A percentile compares a stretch with the other conserved stretches of the same genome.
Conservation (phyloP, 805 yeast genomes). For the Clavispora vitiphila region DNA sequence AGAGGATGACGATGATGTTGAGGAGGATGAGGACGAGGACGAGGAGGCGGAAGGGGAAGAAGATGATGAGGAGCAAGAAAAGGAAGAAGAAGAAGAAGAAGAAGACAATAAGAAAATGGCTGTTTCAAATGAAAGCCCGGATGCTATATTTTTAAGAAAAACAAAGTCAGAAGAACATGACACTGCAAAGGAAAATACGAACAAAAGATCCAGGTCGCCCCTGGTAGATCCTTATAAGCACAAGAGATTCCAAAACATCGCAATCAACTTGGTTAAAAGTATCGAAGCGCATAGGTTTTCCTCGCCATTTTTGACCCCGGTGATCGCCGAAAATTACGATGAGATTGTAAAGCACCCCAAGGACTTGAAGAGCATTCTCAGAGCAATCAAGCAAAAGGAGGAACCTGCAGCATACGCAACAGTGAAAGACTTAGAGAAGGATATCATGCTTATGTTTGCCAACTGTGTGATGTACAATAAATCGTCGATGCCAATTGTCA, state of each 20-base stretch:
- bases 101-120: background rate
- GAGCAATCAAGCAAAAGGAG: constrained; percentile 43
- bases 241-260: constrained; percentile 57
- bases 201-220: constrained; percentile 21
- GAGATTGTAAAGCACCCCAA: constrained; percentile 57
- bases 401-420: constrained; percentile 42
- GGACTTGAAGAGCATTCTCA: constrained; percentile 60
- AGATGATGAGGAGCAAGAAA: constrained; percentile 6
- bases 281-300: constrained; percentile 69
- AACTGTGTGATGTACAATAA: constrained; percentile 81
- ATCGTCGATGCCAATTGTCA: constrained; percentile 55
- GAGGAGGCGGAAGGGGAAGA: constrained; percentile 5
- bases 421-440: constrained; percentile 60
- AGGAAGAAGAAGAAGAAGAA: constrained; percentile 6
- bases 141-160: background rate
- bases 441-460: constrained; percentile 72
- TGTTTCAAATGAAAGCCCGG: too few species aligned
- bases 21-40: constrained; percentile 3
- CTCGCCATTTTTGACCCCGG: constrained; percentile 69
- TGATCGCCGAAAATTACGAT: constrained; percentile 67
- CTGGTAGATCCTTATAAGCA: constrained; percentile 10
- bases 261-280: constrained; percentile 57
- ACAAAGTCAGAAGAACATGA: background rate
- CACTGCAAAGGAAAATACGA: constrained; percentile 54
- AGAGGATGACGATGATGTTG: background rate